These are phyloP conservation scores for Tuber magnatum DNA, from an alignment of 495 filamentous ascomycete genomes.

Conservation along the genomic window DNA sequence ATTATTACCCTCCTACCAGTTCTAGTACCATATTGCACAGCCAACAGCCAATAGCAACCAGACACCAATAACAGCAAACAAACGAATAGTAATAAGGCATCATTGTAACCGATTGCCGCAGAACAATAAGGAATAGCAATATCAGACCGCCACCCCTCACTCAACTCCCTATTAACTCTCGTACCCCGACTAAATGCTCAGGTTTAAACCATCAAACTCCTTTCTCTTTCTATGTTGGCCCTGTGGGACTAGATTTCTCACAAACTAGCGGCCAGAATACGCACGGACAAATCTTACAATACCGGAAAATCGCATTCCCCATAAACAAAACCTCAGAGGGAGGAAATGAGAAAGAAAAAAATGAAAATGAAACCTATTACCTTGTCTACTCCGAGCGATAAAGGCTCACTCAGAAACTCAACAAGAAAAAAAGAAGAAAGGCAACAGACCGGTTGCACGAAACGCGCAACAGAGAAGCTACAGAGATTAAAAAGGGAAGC, in stretches of 20 bases:
- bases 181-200: background rate
- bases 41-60: background rate
- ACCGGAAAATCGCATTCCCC: background rate
- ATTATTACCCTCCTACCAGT: background rate
- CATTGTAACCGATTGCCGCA: background rate
- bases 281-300: background rate
- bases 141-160: background rate
- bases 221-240: background rate
- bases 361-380: background rate
- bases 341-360: background rate
- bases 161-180: background rate
- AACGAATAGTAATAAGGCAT: background rate
- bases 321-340: background rate
- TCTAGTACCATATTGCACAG: background rate
- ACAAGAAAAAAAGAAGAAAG: constrained; percentile 5
- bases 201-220: background rate
- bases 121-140: constrained; percentile 1
- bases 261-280: background rate
- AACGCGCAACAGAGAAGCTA: background rate
- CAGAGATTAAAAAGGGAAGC: constrained; percentile 1
- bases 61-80: background rate
- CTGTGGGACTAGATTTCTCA: background rate
- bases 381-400: background rate
- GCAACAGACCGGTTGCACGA: constrained; percentile 22
- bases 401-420: background rate